These are phyloP conservation scores for Cryptococcus sp. DNA, from an alignment of 1,284 basidiomycete genomes.

Conservation along the genomic window DNA sequence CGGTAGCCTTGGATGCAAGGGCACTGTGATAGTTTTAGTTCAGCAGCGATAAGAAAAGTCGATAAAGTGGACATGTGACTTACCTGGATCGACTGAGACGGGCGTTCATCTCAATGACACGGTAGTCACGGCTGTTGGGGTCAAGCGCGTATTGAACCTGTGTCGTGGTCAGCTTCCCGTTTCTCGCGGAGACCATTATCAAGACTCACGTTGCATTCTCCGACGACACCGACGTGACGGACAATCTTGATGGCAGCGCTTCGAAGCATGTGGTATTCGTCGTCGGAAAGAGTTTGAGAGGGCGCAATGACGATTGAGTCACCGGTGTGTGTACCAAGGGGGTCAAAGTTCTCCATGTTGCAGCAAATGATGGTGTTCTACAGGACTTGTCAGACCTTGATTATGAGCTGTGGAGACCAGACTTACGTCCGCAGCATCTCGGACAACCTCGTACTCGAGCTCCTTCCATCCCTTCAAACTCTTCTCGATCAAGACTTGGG, in stretches of 20 bases:
- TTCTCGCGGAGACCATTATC: background rate
- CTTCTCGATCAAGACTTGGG: conserved; percentile 96
- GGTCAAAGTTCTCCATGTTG: conserved; percentile 99
- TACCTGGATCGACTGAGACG: conserved; percentile 65
- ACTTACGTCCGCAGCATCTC: conserved; percentile 90
- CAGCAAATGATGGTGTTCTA: conserved; percentile 89
- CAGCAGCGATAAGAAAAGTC: conserved; percentile 36
- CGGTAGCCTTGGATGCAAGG: conserved; percentile 97
- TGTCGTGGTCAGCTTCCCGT: conserved; percentile 1
- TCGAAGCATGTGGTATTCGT: conserved; percentile 99
- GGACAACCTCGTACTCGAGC: conserved; percentile 98
- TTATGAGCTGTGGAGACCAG: background rate
- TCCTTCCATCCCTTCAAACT: conserved; percentile 99
- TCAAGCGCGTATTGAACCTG: conserved; percentile 99
- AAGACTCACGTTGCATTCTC: conserved; percentile 69
- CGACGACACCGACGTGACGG: conserved; percentile 95
- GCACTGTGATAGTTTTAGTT: conserved; percentile 59
- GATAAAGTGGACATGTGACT: conserved; percentile 18
- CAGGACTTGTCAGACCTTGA: conserved; percentile 6
- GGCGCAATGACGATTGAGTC: conserved; percentile 99
- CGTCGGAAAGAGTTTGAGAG: conserved; percentile 94
- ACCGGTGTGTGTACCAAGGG: conserved; percentile 98
- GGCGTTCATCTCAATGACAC: conserved; percentile 97
- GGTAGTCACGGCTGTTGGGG: conserved; percentile 89
- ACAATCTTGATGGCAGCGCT: conserved; percentile 97